Evolutionary conservation across 352 stramenopile genomes (phyloP), one percentile per base, ranked within the genome.

Genomic region (Phytophthora ohioensis): DNA sequence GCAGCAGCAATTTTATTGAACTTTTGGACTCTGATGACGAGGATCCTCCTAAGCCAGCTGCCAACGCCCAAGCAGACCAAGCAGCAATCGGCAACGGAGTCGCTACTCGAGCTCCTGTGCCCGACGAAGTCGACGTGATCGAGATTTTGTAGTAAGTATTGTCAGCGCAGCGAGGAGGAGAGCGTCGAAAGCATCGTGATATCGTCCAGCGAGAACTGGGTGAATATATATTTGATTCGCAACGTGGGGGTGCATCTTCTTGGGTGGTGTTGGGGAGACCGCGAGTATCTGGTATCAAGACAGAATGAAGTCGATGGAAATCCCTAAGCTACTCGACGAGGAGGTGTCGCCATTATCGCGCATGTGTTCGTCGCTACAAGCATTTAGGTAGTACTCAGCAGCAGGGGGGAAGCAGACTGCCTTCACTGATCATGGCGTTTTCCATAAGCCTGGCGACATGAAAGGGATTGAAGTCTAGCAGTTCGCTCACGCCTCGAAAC

Each of bases 21-120:
- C 78, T 90, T 47, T 42, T 88, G 60, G 78, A 87, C 43, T 90
- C 81, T 1, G 81, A 90, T 54, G 79, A 83, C 51, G 81, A 90
- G 32, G 59, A 48, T 8, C 15, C 49, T 41, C 36, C 59, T 9
- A 72, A 56, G 46, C 34, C 60, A 56, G 49, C 48, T 45, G 64
- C 6, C 38, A 68, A 38, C 52, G 43, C 48, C 17, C 35, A 36
- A 55, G 27, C 56, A 65, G n/a, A 52, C 17, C 35, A 36, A 55
- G 27, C 53, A 65, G n/a, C 31, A 47, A 59, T 17, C 56, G 31
- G 13, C 31, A 64, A 49, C 39, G 41, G 7, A 10, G 21, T 30
- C 5, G 34, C 3, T 10, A 52, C 30, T 27, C 42, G 56, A 32
- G 35, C n/a, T 42, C 39, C 54, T 6, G 51, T 66, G 21, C 21